Evolutionary conservation across 179 eudicot species (phyloP), one percentile per base, ranked within the genome.

Genomic region (Spinacia oleracea): DNA sequence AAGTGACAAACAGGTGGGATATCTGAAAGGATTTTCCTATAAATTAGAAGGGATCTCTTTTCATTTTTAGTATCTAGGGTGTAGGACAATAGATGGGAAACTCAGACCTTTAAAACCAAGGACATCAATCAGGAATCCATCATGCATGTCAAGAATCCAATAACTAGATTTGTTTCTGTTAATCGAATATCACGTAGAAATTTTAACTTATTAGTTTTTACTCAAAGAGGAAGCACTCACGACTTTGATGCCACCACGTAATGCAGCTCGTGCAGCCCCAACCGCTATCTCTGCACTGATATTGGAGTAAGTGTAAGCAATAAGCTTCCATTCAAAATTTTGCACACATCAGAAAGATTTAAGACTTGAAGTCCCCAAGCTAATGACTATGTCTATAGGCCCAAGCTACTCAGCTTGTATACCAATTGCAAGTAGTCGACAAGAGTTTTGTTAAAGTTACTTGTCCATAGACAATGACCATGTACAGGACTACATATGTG

Each of bases 201-300:
- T 27, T 23, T 46, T 10, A 50, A 16, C 5, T 34, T 62, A 9
- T 29, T 64, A n/a, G 27, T 46, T 62, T 15, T 29, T 64, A n/a
- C 35, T 46, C 51, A 73, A 48, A 70, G 32, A 51, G 29, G 78
- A 77, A 83, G 45, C 42, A 84, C 97, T 88, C 76, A 93, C 98
- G 71, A 89, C 98, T 71, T 88, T 82, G 80, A 94, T 89, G 75
- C 98, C 98, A 77, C 88, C 92, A 3, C 40, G 46, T 73, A 94
- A 78, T 70, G 98, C 98, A 79, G 98, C 98, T 67, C 85, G 83
- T 34, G 98, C 98, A 82, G 97, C 97, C 85, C 89, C 93, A 81
- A 91, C 75, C n/a, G 97, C 97, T 66, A 92, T 73, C 85, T 94
- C 94, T 72, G 90, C 89, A 84, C 98, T 94, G 73, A 78, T 40